Evolutionary conservation across 306 rosid genomes (phyloP), one percentile per base, ranked within the genome.

Genomic region (Inga leiocalycina): DNA sequence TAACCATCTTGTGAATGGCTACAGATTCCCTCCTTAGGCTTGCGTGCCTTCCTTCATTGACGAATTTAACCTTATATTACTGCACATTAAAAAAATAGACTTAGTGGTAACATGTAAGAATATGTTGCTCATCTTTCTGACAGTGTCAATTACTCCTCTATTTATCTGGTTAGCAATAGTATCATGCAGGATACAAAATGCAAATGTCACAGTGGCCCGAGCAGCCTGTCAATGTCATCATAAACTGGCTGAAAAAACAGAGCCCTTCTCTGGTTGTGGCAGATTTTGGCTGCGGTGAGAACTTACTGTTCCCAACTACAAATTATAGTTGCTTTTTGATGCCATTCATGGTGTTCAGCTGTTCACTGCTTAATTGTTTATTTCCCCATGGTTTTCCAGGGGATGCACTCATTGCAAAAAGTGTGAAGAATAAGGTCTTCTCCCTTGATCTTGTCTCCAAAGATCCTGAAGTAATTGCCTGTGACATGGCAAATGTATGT

Each of bases 121-220:
- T 78, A 52, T 49, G 49, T 75, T 56, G 45, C 45, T 75, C 44
- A 71, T 81, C 76, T 79, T 75, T 79, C 70, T 68, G 80, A 71
- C 51, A 0, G 13, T 77, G 85, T 76, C 83, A 84, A 76, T 81
- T 76, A 76, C 41, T 83, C 30, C 71, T 79, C 79, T 68, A 69
- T 86, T 83, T 89, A 75, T 82, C 78, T 86, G 83, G 91, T 75
- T 88, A 91, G 39, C 10, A 27, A 48, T 73, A 73, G 99, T 96
- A 96, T 89, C 99, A 96, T 87, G 86, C 93, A 91, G 97, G 99
- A 84, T 96, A 96, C 85, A 92, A 86, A 90, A 91, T 79, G 80
- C 98, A 96, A 86, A 92, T 96, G 99, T 88, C 94, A 0, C 93
- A 87, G 77, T 96, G 99, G 97, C 99, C 99, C 41, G 97, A 96